A percentile compares a stretch with the other conserved stretches of the same genome.
phyloP scores from a whole-genome alignment of 2,329 filamentous ascomycete species.

The Dothideomycetes sp. region DNA sequence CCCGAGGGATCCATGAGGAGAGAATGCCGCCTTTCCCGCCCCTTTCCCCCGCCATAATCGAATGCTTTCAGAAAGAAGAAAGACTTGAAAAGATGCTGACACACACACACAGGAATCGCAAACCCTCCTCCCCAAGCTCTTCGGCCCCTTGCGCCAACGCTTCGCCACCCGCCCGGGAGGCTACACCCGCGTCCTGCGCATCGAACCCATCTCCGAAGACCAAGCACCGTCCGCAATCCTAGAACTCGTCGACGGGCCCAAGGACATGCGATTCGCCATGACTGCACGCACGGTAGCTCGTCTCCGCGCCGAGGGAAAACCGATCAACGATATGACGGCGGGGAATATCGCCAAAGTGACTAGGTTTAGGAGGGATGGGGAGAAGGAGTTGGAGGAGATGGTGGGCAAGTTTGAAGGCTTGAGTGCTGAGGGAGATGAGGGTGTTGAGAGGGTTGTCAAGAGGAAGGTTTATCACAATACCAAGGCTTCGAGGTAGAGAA shows the following conservation, averaged over 20 bases:
- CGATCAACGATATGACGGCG: constrained; percentile 61
- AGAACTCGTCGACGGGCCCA: constrained; percentile 87
- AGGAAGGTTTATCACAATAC: constrained; percentile 13
- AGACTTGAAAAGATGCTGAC: not conserved
- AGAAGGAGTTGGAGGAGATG: constrained; percentile 56
- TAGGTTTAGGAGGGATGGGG: constrained; percentile 57
- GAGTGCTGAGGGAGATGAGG: constrained; percentile 24
- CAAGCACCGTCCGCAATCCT: constrained; percentile 85
- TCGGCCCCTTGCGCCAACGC: constrained; percentile 69
- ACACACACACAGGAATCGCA: constrained; percentile 52
- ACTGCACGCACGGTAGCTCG: constrained; percentile 76
- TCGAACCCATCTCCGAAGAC: constrained; percentile 80
- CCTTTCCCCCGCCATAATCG: not conserved
- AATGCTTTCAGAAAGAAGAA: not conserved
- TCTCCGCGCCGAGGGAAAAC: constrained; percentile 40
- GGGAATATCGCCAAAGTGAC: constrained; percentile 80
- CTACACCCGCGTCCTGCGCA: constrained; percentile 88
- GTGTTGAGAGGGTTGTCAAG: constrained; percentile 27
- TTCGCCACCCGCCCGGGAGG: constrained; percentile 75
- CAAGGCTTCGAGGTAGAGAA: constrained; percentile 9
- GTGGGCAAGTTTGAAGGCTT: constrained; percentile 37
- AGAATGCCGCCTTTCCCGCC: not conserved
- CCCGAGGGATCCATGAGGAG: too few species aligned
- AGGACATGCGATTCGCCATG: constrained; percentile 89
- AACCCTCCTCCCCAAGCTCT: constrained; percentile 72